Conservation (phyloP, 148 eudicot species). For the Gaultheria prostrata region DNA sequence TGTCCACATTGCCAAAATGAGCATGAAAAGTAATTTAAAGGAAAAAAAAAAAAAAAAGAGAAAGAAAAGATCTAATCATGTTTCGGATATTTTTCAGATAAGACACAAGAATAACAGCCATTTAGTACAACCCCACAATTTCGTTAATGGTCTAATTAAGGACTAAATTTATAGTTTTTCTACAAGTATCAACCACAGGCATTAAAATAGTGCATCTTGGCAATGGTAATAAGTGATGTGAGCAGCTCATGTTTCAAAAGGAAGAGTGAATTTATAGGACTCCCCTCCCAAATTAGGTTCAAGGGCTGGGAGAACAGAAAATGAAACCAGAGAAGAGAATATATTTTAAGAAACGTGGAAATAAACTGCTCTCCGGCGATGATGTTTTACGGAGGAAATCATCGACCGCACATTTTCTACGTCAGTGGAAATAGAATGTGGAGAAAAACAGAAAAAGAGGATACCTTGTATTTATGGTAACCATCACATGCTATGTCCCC, state of each 20-base stretch:
- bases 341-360: too few species aligned
- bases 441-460: too few species aligned
- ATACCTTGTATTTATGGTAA: conserved; percentile 75
- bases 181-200: neutral
- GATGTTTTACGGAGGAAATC: neutral
- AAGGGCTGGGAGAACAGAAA: neutral
- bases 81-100: too few species aligned
- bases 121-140: too few species aligned
- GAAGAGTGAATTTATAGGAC: neutral
- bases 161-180: too few species aligned
- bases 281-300: neutral
- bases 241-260: neutral
- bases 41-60: neutral
- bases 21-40: neutral
- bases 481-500: conserved; percentile 59
- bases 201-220: neutral
- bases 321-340: neutral
- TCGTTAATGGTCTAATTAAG: too few species aligned
- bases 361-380: neutral
- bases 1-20: neutral
- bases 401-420: neutral
- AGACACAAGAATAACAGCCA: too few species aligned
- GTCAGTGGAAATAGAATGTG: neutral
- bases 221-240: neutral
- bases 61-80: neutral